These are phyloP conservation scores for Scutellaria baicalensis DNA, from an alignment of 257 asterid genomes.

Conservation along the genomic window DNA sequence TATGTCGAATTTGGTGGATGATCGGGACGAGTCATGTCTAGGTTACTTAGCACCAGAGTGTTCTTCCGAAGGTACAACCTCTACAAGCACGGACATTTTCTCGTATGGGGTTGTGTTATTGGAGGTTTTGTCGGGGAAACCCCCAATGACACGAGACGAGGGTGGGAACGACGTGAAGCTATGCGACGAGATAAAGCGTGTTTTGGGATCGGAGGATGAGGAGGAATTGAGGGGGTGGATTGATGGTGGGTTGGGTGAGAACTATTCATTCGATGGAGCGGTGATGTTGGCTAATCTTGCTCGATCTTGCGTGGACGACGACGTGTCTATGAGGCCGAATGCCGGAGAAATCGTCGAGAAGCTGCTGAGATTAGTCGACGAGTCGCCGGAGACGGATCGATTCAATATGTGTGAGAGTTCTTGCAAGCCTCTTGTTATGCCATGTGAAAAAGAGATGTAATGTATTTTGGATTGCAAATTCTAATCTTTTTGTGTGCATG, in stretches of 20 bases:
- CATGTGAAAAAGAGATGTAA: conserved; percentile 19
- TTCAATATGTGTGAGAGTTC: conserved; percentile 42
- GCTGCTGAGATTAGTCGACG: conserved; percentile 60
- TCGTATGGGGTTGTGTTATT: conserved; percentile 67
- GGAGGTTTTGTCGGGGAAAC: conserved; percentile 68
- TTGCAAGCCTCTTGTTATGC: conserved; percentile 50
- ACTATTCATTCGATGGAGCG: conserved; percentile 52
- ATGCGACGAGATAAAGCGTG: conserved; percentile 36
- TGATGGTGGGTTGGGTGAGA: conserved; percentile 66
- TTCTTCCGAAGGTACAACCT: conserved; percentile 7
- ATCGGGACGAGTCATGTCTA: conserved; percentile 13
- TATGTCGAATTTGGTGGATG: conserved; percentile 37
- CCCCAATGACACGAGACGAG: conserved; percentile 22
- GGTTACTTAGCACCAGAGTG: conserved; percentile 65
- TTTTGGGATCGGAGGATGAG: conserved; percentile 37
- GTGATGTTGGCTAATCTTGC: conserved; percentile 63
- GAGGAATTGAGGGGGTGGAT: conserved; percentile 65
- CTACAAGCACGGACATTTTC: conserved; percentile 47
- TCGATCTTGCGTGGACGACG: conserved; percentile 67
- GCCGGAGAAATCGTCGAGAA: conserved; percentile 76
- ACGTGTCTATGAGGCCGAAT: conserved; percentile 50
- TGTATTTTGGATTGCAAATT: neutral
- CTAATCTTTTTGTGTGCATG: neutral
- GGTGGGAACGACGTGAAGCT: conserved; percentile 17
- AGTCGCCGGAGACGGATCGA: conserved; percentile 31